Conservation (phyloP, 768 basidiomycete species). For the Lyophyllum semitale region DNA sequence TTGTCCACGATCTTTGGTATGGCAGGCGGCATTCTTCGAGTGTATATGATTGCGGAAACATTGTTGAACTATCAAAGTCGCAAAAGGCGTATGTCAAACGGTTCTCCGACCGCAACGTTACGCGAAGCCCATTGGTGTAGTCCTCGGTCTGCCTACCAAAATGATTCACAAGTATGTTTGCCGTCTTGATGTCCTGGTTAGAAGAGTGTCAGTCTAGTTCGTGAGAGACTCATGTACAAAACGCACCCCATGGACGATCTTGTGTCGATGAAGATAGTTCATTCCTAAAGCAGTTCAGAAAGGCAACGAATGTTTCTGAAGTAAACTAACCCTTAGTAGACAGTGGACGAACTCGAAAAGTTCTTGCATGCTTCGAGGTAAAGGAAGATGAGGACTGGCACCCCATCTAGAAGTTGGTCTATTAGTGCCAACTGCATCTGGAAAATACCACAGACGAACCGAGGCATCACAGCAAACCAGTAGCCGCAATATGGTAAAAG, state of each 20-base stretch:
- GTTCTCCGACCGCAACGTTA: not conserved
- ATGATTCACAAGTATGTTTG: slow-evolving; percentile 4
- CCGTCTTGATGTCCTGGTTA: not conserved
- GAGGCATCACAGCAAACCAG: slow-evolving; percentile 12
- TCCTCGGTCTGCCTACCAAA: not conserved
- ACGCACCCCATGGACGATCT: not conserved
- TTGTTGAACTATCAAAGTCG: slow-evolving; percentile 2
- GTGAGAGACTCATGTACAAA: too few relatives aligned
- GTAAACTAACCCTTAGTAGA: slow-evolving; percentile 4
- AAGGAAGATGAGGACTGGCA: not conserved
- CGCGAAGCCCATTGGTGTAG: not conserved
- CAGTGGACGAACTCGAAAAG: not conserved
- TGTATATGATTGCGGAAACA: not conserved
- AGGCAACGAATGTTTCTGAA: too few relatives aligned
- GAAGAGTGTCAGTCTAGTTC: not conserved
- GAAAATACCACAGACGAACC: not conserved
- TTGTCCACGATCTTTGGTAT: not conserved
- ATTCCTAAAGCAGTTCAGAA: not conserved
- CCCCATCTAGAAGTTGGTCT: not conserved
- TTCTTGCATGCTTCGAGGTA: not conserved
- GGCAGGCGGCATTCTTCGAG: slow-evolving; percentile 2
- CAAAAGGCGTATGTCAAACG: slow-evolving; percentile 3
- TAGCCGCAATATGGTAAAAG: not conserved
- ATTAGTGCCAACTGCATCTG: not conserved
- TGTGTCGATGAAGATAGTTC: not conserved